Evolutionary conservation across 2,329 filamentous ascomycete genomes (phyloP), one percentile per base, ranked within the genome.

Genomic region (Periconia digitata): DNA sequence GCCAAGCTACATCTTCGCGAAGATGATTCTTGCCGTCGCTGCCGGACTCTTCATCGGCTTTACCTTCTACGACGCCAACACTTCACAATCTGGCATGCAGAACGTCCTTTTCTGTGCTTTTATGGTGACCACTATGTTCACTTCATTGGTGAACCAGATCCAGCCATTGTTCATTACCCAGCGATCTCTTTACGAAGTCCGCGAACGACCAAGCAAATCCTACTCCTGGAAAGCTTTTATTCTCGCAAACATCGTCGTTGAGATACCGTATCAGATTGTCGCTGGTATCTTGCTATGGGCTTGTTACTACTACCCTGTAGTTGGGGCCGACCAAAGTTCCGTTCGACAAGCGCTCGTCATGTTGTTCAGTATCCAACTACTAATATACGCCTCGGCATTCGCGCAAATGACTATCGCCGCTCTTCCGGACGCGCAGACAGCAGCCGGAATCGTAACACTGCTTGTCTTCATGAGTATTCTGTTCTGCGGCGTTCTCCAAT

Each of bases 141-240:
- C 59, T 1, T 75, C 73, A 1, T 56, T 80, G 22, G 74, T 77
- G 2, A 76, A 81, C 55, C 46, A 49, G 40, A 82, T 84, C 54
- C 81, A 83, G 72, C 82, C 82, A 2, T 72, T 80, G 36, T 85
- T 84, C 61, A 74, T 81, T 41, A 81, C 78, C 2, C 80, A 84
- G 60, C 76, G 82, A 41, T 75, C 79, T 2, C 71, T 85, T 5
- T 84, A 84, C 66, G 81, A 85, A 67, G 79, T 77, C 12, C 80
- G 81, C 46, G 81, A 85, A 58, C 74, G 80, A 3, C 80, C 85
- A 0, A 83, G 80, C 67, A 89, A 89, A 62, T 78, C 84, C 0
- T 92, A 91, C 72, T 88, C 84, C 0, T 91, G 87, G 87, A 79
- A 83, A 56, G 85, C 80, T 0, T 90, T 91, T 70, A 79, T 91